phyloP scores from a whole-genome alignment of 805 yeast species.

The Huiozyma naganishii region DNA sequence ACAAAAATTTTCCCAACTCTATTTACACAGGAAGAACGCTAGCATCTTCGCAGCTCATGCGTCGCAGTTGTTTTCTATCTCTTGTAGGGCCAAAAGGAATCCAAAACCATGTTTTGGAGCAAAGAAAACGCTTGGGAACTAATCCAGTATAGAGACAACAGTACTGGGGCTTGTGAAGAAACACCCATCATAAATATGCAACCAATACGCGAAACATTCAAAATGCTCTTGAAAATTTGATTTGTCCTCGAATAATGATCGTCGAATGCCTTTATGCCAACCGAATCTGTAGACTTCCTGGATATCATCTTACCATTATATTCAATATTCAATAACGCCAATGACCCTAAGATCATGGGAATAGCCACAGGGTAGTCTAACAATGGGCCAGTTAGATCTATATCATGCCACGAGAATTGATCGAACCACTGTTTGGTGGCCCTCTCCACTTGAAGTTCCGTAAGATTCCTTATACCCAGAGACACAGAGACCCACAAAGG shows the following conservation, averaged over 20 bases:
- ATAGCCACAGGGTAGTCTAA: slow-evolving; percentile 56
- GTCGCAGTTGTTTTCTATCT: background rate
- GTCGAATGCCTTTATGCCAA: slow-evolving; percentile 15
- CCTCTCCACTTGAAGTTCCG: slow-evolving; percentile 40
- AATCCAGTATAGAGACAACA: slow-evolving; percentile 80
- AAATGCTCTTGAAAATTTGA: slow-evolving; percentile 34
- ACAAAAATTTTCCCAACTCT: too few relatives aligned
- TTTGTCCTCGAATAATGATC: slow-evolving; percentile 16
- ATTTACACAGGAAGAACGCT: too few relatives aligned
- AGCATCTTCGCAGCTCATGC: too few relatives aligned
- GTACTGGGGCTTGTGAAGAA: slow-evolving; percentile 77
- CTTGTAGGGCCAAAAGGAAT: slow-evolving; percentile 44
- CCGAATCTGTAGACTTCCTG: slow-evolving; percentile 5
- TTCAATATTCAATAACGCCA: slow-evolving; percentile 70
- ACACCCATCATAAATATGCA: slow-evolving; percentile 74
- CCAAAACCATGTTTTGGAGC: slow-evolving; percentile 62
- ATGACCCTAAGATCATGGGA: slow-evolving; percentile 62
- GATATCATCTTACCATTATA: slow-evolving; percentile 60
- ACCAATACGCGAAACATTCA: slow-evolving; percentile 63
- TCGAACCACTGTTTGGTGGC: slow-evolving; percentile 18
- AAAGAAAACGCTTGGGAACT: slow-evolving; percentile 73
- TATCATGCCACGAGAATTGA: slow-evolving; percentile 32
- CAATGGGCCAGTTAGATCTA: slow-evolving; percentile 48
- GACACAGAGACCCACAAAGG: slow-evolving; percentile 83
- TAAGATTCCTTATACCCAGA: slow-evolving; percentile 58